A percentile compares a stretch with the other conserved stretches of the same genome.
Conservation (phyloP, 192 early-diverging fungal species). For the Backusella parvicylindrica region DNA sequence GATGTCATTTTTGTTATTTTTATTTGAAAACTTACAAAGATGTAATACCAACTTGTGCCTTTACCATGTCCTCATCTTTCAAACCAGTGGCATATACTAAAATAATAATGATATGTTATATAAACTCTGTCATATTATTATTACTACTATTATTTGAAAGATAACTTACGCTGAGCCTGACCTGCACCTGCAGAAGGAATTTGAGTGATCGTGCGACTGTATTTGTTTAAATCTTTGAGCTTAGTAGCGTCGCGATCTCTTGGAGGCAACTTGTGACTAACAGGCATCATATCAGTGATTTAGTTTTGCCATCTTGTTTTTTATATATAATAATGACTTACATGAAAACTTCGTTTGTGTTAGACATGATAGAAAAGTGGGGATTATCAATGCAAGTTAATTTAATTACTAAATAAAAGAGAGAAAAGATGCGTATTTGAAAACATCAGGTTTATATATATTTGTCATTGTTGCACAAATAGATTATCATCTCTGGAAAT, state of each 20-base stretch:
- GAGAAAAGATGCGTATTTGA: not conserved
- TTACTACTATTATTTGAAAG: not conserved
- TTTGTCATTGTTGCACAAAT: not conserved
- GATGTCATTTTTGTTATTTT: not conserved
- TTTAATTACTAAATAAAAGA: not conserved
- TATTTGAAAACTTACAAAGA: constrained; percentile 66
- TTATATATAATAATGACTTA: not conserved
- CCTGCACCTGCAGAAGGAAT: constrained; percentile 76
- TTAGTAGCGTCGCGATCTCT: constrained; percentile 23
- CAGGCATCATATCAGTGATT: not conserved
- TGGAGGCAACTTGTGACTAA: constrained; percentile 28
- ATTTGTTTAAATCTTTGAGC: constrained; percentile 56
- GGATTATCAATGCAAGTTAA: not conserved
- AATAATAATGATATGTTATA: not conserved
- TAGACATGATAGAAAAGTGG: constrained; percentile 3
- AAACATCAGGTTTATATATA: not conserved
- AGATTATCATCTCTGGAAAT: not conserved
- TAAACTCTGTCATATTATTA: not conserved
- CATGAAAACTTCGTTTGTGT: constrained; percentile 17
- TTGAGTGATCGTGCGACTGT: constrained; percentile 77
- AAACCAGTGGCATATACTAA: constrained; percentile 91
- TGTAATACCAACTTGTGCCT: constrained; percentile 93
- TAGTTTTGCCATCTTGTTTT: not conserved
- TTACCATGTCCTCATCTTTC: constrained; percentile 71
- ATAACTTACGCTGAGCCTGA: constrained; percentile 73